phyloP scores from a whole-genome alignment of 345 rosid species.

The Microthlaspi erraticum region DNA sequence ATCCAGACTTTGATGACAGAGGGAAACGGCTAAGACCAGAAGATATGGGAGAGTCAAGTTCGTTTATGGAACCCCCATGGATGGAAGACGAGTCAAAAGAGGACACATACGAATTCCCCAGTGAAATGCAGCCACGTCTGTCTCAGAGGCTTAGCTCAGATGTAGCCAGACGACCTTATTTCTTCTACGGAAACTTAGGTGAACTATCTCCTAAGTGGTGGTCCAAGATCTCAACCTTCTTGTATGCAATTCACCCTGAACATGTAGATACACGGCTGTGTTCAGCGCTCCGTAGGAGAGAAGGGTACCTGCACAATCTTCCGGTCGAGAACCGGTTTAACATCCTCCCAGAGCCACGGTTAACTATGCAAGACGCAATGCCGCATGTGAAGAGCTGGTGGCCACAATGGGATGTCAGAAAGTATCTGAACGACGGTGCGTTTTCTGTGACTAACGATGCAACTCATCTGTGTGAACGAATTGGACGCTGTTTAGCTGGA shows the following conservation, averaged over 20 bases:
- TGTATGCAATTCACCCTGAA: slow-evolving; percentile 72
- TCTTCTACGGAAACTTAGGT: slow-evolving; percentile 75
- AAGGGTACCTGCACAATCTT: slow-evolving; percentile 93
- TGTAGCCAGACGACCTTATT: slow-evolving; percentile 72
- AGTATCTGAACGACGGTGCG: slow-evolving; percentile 53
- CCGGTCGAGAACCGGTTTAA: slow-evolving; percentile 62
- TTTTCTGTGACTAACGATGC: slow-evolving; percentile 46
- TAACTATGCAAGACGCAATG: slow-evolving; percentile 69
- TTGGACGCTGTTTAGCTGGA: slow-evolving; percentile 54
- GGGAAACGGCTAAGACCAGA: slow-evolving; percentile 73
- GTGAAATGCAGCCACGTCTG: slow-evolving; percentile 49
- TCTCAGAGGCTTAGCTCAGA: slow-evolving; percentile 50
- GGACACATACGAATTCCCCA: slow-evolving; percentile 37
- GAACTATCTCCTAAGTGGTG: slow-evolving; percentile 55
- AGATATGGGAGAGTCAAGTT: slow-evolving; percentile 50
- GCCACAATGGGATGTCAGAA: slow-evolving; percentile 96
- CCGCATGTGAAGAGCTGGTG: slow-evolving; percentile 81
- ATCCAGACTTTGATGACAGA: slow-evolving; percentile 42
- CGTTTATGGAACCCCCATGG: slow-evolving; percentile 50
- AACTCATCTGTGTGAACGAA: slow-evolving; percentile 63
- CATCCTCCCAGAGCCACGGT: slow-evolving; percentile 58
- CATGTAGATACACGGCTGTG: slow-evolving; percentile 62
- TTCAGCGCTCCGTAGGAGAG: slow-evolving; percentile 74
- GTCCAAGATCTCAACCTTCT: slow-evolving; percentile 69
- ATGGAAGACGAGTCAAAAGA: slow-evolving; percentile 51